Evolutionary conservation across 768 basidiomycete species (phyloP).

Genomic region (Gelatoporia subvermispora): DNA sequence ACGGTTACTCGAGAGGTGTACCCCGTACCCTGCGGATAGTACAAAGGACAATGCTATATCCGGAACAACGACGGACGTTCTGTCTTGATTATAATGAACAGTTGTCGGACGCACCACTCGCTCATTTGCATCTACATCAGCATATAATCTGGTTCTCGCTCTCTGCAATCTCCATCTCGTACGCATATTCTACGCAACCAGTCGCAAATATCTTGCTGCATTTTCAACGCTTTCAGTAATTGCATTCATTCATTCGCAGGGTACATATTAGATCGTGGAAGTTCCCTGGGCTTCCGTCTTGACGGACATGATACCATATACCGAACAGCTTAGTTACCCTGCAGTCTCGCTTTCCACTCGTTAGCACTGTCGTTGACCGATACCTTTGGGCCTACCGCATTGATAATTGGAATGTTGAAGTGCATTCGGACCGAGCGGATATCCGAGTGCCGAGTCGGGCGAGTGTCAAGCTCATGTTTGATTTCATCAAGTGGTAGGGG

Average conservation of each 20-base stretch:
- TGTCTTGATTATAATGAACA: not conserved
- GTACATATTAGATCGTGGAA: conserved; percentile 11
- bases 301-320: conserved; percentile 5
- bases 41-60: not conserved
- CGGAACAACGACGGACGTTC: not conserved
- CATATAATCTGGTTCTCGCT: conserved; percentile 3
- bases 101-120: not conserved
- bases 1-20: conserved; percentile 55
- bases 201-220: conserved; percentile 6
- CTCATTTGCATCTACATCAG: conserved; percentile 5
- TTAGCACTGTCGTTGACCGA: no score
- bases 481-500: no score
- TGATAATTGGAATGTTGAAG: no score
- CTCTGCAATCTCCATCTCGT: conserved; percentile 1
- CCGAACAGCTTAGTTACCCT: conserved; percentile 6
- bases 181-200: conserved; percentile 5
- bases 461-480: no score
- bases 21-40: not conserved
- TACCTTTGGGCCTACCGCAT: no score
- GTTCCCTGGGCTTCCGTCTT: no score
- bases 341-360: conserved; percentile 10
- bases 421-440: no score
- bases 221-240: conserved; percentile 12
- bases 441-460: no score
- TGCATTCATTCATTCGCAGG: conserved; percentile 10